Percentiles rank a stretch among this genome's conserved stretches.
Conservation (phyloP, 768 basidiomycete species). For the Peribolospora baueri region DNA sequence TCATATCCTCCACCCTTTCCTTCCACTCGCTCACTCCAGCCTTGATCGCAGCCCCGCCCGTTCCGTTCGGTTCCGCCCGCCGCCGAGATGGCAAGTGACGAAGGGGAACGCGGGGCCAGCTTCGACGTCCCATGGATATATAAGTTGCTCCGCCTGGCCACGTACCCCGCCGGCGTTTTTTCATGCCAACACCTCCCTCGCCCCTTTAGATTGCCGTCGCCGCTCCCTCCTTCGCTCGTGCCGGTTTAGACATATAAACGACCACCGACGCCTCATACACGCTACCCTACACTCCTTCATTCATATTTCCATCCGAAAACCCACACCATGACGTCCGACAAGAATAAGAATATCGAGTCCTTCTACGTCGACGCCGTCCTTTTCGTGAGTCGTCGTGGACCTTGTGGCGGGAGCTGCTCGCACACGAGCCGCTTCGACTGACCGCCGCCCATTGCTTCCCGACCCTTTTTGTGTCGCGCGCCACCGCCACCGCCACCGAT, state of each 20-base stretch:
- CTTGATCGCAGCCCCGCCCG: too few species aligned
- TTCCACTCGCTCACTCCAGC: too few species aligned
- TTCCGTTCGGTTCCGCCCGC: too few species aligned
- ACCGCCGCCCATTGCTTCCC: background rate
- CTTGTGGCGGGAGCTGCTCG: constrained; percentile 16
- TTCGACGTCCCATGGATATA: too few species aligned
- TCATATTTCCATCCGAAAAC: too few species aligned
- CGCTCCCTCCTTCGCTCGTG: background rate
- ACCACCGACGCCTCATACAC: background rate
- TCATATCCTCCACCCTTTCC: too few species aligned
- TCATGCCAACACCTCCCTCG: background rate
- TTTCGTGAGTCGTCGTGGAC: constrained; percentile 16
- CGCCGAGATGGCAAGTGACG: too few species aligned
- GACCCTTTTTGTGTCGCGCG: background rate
- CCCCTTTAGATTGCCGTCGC: background rate
- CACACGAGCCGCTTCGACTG: background rate
- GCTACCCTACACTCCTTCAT: background rate
- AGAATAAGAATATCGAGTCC: constrained; percentile 2
- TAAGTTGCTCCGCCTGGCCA: background rate
- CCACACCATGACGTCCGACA: constrained; percentile 1
- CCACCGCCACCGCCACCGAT: too few species aligned
- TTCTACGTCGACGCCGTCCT: constrained; percentile 37
- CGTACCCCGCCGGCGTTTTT: background rate
- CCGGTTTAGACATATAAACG: background rate
- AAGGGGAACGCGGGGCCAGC: too few species aligned